Conservation (phyloP, 371 early-diverging fungal species). For the Nosema granulosis region DNA sequence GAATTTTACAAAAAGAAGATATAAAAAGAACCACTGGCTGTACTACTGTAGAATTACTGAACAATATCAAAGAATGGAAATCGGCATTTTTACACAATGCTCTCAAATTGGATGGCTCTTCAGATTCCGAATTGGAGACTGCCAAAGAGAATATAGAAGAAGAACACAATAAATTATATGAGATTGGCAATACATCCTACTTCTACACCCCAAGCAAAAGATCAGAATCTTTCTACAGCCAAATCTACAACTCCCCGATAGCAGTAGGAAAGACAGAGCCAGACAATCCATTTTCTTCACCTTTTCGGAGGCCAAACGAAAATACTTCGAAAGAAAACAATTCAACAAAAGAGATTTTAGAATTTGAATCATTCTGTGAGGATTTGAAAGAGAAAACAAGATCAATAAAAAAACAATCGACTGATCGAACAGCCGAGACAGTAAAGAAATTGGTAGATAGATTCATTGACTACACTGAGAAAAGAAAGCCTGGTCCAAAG, state of each 20-base stretch:
- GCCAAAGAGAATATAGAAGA: neutral
- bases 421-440: neutral
- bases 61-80: constrained; percentile 8
- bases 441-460: constrained; percentile 1
- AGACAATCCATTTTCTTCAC: neutral
- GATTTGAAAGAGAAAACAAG: constrained; percentile 9
- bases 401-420: neutral
- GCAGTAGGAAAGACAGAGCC: neutral
- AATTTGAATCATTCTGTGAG: constrained; percentile 19
- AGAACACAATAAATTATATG: neutral
- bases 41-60: constrained; percentile 2
- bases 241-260: neutral
- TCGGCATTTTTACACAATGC: neutral
- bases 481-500: neutral
- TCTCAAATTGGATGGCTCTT: neutral
- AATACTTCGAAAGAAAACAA: neutral
- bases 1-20: neutral
- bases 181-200: neutral
- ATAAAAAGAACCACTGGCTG: neutral
- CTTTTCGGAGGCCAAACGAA: neutral
- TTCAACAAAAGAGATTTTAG: neutral
- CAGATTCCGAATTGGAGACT: neutral
- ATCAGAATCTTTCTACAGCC: neutral
- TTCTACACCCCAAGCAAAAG: neutral
- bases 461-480: neutral